Conservation (phyloP, 2,329 filamentous ascomycete species). For the Phyllachora maydis region DNA sequence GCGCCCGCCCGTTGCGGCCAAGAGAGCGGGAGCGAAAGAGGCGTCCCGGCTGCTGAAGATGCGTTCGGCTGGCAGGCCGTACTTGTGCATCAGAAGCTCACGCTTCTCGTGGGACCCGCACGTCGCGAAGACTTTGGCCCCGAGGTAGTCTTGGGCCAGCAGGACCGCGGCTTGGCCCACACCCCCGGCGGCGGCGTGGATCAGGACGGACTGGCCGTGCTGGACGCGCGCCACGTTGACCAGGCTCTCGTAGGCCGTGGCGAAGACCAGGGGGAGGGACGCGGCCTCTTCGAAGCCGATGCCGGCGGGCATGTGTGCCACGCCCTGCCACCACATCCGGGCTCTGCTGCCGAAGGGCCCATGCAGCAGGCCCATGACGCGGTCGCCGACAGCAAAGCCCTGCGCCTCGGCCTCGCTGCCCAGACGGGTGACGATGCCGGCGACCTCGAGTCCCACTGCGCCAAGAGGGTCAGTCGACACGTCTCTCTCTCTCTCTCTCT, state of each 20-base stretch:
- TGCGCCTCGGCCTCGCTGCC: constrained; percentile 2
- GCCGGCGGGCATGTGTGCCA: constrained; percentile 10
- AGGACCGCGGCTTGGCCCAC: constrained; percentile 8
- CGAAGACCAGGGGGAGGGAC: constrained; percentile 13
- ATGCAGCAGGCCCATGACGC: constrained; percentile 5
- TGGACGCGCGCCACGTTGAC: constrained; percentile 8
- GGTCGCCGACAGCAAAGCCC: constrained; percentile 6
- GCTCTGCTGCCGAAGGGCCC: constrained; percentile 5
- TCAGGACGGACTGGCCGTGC: constrained; percentile 5
- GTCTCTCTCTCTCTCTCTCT: too few species aligned
- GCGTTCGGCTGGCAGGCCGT: constrained; percentile 9
- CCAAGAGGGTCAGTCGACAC: too few species aligned
- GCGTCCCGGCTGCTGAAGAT: constrained; percentile 5
- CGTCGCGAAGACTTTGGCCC: constrained; percentile 5
- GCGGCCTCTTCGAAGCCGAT: constrained; percentile 15
- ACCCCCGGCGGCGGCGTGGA: constrained; percentile 13
- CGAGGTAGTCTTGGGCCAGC: constrained; percentile 4
- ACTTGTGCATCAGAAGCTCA: constrained; percentile 11
- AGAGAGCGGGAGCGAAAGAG: constrained; percentile 3
- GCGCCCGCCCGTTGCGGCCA: constrained; percentile 3
- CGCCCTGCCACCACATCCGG: constrained; percentile 5
- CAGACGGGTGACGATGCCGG: constrained; percentile 6
- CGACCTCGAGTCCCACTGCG: constrained; percentile 10
- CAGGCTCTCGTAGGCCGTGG: constrained; percentile 13
- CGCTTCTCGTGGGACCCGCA: constrained; percentile 15